phyloP scores from a whole-genome alignment of 202 grass and related monocot genomes.

The Sporobolus alterniflorus region DNA sequence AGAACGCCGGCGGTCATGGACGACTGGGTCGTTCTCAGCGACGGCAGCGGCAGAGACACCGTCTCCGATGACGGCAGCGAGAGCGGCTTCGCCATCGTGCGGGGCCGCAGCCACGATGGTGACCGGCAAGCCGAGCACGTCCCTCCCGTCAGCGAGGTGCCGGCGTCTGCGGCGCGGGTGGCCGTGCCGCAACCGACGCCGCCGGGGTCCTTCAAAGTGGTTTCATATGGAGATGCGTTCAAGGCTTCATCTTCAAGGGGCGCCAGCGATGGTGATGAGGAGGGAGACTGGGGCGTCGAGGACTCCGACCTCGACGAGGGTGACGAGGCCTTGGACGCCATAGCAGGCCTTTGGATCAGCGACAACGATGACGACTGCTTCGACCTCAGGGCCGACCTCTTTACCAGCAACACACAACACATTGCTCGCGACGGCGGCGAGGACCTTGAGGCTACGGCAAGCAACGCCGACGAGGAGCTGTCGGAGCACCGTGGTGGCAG shows the following conservation, averaged over 20 bases:
- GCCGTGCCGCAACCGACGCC: background rate
- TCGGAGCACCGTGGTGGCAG: background rate
- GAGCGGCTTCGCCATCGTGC: slow-evolving; percentile 19
- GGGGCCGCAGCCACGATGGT: background rate
- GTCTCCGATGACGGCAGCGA: slow-evolving; percentile 4
- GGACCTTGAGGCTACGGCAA: background rate
- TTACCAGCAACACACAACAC: background rate
- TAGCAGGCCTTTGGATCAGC: too few species aligned
- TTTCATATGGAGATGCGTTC: background rate
- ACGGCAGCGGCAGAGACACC: background rate
- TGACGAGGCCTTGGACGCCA: too few species aligned
- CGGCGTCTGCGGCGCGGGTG: background rate
- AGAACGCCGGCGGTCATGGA: background rate
- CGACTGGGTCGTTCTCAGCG: background rate
- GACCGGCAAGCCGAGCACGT: background rate
- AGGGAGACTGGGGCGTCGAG: background rate
- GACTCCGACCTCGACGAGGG: background rate
- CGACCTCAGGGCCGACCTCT: too few species aligned
- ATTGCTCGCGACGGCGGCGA: background rate
- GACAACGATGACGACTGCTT: too few species aligned
- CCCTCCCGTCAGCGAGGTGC: background rate
- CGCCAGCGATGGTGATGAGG: background rate
- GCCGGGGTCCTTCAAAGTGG: background rate
- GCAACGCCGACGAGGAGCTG: background rate
- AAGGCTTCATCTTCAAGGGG: background rate